These are phyloP conservation scores for Cladosporium sp. DNA, from an alignment of 2,329 filamentous ascomycete genomes.

Conservation along the genomic window DNA sequence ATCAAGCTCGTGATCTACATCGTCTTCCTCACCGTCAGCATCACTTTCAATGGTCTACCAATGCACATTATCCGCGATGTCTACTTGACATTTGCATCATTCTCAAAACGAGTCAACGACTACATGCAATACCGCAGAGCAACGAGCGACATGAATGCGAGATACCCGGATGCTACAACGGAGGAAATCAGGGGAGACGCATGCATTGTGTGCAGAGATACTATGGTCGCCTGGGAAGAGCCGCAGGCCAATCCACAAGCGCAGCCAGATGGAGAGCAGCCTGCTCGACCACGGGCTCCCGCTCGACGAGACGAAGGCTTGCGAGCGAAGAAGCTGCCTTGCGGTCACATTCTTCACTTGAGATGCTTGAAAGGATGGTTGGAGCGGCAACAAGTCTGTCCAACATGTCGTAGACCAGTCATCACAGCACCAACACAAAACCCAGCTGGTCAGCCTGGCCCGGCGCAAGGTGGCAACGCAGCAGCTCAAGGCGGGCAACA, in stretches of 20 bases:
- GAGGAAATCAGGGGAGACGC: slow-evolving; percentile 84
- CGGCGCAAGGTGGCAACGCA: slow-evolving; percentile 14
- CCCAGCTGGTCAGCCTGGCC: slow-evolving; percentile 16
- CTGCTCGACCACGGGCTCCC: slow-evolving; percentile 31
- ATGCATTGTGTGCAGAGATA: slow-evolving; percentile 96
- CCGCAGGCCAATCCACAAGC: slow-evolving; percentile 38
- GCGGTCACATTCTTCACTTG: slow-evolving; percentile 91
- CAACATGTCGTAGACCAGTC: slow-evolving; percentile 83
- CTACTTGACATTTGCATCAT: slow-evolving; percentile 89
- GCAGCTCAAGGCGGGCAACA: slow-evolving; percentile 16
- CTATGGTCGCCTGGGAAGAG: slow-evolving; percentile 78
- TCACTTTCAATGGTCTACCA: slow-evolving; percentile 90
- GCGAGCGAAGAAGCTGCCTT: slow-evolving; percentile 92
- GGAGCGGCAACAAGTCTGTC: slow-evolving; percentile 94
- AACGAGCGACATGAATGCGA: slow-evolving; percentile 85
- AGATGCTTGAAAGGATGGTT: slow-evolving; percentile 96
- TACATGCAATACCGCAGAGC: slow-evolving; percentile 88
- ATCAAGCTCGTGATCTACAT: slow-evolving; percentile 86
- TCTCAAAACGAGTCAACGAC: slow-evolving; percentile 83
- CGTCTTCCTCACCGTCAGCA: slow-evolving; percentile 87
- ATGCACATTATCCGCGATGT: slow-evolving; percentile 96
- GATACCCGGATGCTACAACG: slow-evolving; percentile 83
- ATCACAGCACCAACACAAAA: slow-evolving; percentile 27
- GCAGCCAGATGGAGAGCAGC: slow-evolving; percentile 23
- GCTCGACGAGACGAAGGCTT: slow-evolving; percentile 69